Percentiles rank a stretch among this genome's conserved stretches.
Evolutionary conservation across 2,329 filamentous ascomycete genomes (phyloP).

Genomic region (Fusarium sp.): DNA sequence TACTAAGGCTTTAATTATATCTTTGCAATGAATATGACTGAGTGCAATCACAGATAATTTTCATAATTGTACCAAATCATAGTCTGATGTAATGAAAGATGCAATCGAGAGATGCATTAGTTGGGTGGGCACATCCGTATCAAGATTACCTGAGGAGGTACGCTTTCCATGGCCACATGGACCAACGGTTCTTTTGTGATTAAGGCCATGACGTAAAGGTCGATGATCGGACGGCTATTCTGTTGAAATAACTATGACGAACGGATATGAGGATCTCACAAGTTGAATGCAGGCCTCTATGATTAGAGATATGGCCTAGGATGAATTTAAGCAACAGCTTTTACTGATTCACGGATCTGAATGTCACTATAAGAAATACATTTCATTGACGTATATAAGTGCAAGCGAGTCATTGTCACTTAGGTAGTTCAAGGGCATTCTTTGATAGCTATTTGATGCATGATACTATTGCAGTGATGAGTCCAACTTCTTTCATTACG

Average conservation of each 20-base stretch:
- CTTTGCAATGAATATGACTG: neutral
- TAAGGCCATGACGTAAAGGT: neutral
- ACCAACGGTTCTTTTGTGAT: fast-evolving
- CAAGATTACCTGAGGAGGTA: neutral
- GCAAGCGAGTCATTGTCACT: neutral
- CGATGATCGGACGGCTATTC: fast-evolving
- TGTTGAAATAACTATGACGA: neutral
- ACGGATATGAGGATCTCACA: neutral
- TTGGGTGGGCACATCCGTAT: neutral
- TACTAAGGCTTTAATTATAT: fast-evolving
- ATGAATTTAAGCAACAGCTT: neutral
- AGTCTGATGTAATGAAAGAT: no score
- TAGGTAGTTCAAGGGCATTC: neutral
- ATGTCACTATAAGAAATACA: neutral
- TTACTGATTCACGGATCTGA: neutral
- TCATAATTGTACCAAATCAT: neutral
- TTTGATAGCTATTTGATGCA: neutral
- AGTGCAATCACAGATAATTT: fast-evolving
- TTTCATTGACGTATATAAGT: no score
- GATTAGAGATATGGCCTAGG: fast-evolving
- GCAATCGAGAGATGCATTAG: neutral
- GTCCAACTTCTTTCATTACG: neutral
- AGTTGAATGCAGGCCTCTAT: neutral
- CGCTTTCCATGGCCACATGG: fast-evolving
- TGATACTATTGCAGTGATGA: neutral